A percentile compares a stretch with the other conserved stretches of the same genome.
Conservation (phyloP, 768 basidiomycete species). For the Neoboletus brunneissimus region DNA sequence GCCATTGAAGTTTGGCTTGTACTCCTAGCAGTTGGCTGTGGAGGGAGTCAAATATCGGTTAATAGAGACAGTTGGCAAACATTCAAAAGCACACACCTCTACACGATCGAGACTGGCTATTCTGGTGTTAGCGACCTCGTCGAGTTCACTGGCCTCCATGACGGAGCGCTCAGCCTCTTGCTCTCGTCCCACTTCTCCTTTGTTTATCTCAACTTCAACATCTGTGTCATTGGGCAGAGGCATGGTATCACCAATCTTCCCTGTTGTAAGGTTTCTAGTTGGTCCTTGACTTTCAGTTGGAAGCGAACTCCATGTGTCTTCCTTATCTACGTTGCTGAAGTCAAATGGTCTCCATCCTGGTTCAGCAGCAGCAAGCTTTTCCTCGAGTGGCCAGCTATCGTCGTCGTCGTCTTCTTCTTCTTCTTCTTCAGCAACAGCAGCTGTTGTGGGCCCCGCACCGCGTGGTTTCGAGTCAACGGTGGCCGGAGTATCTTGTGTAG, state of each 20-base stretch:
- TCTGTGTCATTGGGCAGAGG: constrained; percentile 7
- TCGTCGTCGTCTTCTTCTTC: constrained; percentile 58
- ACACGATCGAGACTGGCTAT: constrained; percentile 39
- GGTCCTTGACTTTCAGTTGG: constrained; percentile 55
- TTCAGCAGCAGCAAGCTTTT: constrained; percentile 52
- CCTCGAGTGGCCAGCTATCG: constrained; percentile 76
- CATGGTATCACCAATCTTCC: constrained; percentile 3
- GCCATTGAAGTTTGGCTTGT: constrained; percentile 57
- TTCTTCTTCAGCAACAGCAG: constrained; percentile 31
- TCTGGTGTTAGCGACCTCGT: constrained; percentile 40
- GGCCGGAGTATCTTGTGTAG: constrained; percentile 59
- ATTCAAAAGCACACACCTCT: constrained; percentile 37
- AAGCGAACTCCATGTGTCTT: constrained; percentile 71
- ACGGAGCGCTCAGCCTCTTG: constrained; percentile 26
- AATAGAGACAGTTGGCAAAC: background rate
- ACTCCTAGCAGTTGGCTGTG: constrained; percentile 33
- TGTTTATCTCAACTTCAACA: constrained; percentile 9
- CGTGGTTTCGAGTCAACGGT: constrained; percentile 40
- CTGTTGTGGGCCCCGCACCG: background rate
- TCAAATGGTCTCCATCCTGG: constrained; percentile 62
- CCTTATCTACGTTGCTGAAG: constrained; percentile 54
- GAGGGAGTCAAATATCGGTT: constrained; percentile 8
- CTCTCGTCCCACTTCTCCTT: constrained; percentile 12
- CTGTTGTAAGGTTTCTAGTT: constrained; percentile 23
- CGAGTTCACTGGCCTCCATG: constrained; percentile 34